Evolutionary conservation across 2,329 filamentous ascomycete genomes (phyloP), one percentile per base, ranked within the genome.

Genomic region (Penicillium sp.): DNA sequence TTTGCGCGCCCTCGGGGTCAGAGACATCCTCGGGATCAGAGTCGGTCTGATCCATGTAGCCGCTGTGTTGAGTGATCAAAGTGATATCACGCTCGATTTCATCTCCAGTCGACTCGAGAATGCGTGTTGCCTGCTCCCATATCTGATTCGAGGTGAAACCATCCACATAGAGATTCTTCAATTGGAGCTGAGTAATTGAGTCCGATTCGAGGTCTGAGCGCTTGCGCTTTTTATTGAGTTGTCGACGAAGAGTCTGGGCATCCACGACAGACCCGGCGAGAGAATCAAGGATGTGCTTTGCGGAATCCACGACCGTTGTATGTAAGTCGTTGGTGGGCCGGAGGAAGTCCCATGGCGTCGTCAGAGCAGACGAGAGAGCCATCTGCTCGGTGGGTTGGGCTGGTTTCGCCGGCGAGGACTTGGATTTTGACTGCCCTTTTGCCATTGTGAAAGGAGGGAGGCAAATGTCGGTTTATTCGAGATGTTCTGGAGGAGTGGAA

Each of bases 101-200:
- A 14, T 74, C 69, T 36, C 74, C 74, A 6, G 84, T 72, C 39
- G 83, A 81, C 54, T 87, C 79, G 49, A 97, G 84, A 16, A 97
- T 89, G 61, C 88, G 83, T 64, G 84, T 86, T 8, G 89, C 87
- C 73, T 99, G 93, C 70, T 96, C 89, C 88, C 92, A 99, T 36
- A 99, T 84, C 71, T 97, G 92, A 16, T 85, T 82, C 10, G 88
- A 85, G 61, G 87, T 88, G 60, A 97, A 95, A 0, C 92, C 93
- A 49, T 95, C 83, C 6, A 89, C 77, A 66, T 96, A 88, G 13
- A 99, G 76, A 69, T 88, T 90, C 61, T 87, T 85, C 62, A 95
- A 75, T 62, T 89, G 89, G 55, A 96, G 87, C n/a, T 44, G 46
- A 74, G 56, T 62, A 29, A 70, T 69, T 28, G 71, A 71, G 43